A percentile compares a stretch with the other conserved stretches of the same genome.
Evolutionary conservation across 805 yeast species (phyloP).

Genomic region (Barnettozyma populi): DNA sequence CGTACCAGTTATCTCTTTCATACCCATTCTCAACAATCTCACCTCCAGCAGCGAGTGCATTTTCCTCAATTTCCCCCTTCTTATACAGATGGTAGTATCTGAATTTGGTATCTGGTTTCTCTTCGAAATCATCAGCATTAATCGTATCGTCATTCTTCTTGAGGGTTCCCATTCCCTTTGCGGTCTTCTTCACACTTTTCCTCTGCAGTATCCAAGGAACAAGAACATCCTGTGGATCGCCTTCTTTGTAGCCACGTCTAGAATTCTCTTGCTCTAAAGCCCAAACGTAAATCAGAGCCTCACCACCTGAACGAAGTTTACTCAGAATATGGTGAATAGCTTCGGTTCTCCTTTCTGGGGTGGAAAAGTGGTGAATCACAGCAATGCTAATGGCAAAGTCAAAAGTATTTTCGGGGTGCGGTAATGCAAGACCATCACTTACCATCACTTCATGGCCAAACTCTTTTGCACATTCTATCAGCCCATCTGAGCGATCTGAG

Average conservation of each 20-base stretch:
- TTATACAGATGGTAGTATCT: conserved; percentile 86
- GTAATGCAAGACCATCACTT: conserved; percentile 73
- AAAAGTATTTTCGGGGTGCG: conserved; percentile 44
- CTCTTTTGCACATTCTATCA: conserved; percentile 56
- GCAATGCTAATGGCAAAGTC: conserved; percentile 93
- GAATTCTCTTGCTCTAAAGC: conserved; percentile 88
- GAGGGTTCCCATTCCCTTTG: conserved; percentile 4
- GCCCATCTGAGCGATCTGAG: conserved; percentile 64
- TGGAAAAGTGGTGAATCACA: conserved; percentile 93
- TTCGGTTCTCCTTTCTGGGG: conserved; percentile 66
- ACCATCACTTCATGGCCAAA: conserved; percentile 52
- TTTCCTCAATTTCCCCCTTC: conserved; percentile 74
- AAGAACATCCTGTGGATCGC: conserved; percentile 87
- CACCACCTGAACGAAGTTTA: conserved; percentile 54
- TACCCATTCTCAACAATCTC: conserved; percentile 66
- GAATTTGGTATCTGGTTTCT: conserved; percentile 48
- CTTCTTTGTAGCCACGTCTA: conserved; percentile 85
- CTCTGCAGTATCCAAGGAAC: conserved; percentile 87
- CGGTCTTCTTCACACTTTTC: conserved; percentile 22
- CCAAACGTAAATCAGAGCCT: conserved; percentile 87
- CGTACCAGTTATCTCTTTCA: conserved; percentile 96
- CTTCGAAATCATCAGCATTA: not conserved
- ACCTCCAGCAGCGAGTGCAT: conserved; percentile 70
- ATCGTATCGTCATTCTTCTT: not conserved
- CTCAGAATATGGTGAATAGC: conserved; percentile 70